phyloP scores from a whole-genome alignment of 225 moss, liverwort and hornwort species.

The Neckera pumila region DNA sequence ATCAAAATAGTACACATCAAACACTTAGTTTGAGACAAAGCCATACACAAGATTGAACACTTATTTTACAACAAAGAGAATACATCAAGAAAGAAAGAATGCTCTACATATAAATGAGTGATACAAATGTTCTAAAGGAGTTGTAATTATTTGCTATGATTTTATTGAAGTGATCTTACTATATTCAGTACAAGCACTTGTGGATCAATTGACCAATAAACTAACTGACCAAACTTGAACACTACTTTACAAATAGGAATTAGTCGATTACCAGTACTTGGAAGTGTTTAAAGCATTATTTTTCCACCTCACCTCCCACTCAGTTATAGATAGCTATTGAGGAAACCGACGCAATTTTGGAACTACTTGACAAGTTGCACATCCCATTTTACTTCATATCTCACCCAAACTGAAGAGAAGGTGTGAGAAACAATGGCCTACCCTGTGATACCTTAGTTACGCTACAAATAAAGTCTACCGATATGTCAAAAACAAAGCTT shows the following conservation, averaged over 20 bases:
- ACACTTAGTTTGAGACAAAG: neutral
- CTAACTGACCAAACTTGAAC: neutral
- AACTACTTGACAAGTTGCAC: neutral
- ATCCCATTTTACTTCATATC: neutral
- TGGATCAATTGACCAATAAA: neutral
- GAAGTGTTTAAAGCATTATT: neutral
- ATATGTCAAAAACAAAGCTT: neutral
- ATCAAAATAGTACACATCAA: neutral
- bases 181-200: neutral
- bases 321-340: neutral
- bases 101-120: neutral
- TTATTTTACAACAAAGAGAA: neutral
- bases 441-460: neutral
- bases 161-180: neutral
- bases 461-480: neutral
- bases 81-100: neutral
- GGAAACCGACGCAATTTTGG: neutral
- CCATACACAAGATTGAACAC: neutral
- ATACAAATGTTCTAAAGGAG: neutral
- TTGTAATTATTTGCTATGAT: neutral
- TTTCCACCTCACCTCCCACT: neutral
- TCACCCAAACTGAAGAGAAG: neutral
- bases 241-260: neutral
- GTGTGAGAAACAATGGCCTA: neutral
- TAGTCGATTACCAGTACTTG: neutral